phyloP scores from a whole-genome alignment of 768 basidiomycete genomes.

The Russula sp. region DNA sequence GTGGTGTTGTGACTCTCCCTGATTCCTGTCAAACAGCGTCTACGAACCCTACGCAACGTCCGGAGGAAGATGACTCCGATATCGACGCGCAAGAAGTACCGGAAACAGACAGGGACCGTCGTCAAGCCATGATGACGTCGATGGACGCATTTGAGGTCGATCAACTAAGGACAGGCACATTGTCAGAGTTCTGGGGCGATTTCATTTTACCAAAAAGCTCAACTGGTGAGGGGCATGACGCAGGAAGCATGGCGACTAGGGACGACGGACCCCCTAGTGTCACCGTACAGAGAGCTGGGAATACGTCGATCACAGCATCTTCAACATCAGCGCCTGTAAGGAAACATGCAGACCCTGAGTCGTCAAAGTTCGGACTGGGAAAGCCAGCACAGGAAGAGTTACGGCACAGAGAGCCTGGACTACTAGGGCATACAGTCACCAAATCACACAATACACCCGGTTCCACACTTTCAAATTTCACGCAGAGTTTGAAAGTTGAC shows the following conservation, averaged over 20 bases:
- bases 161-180: conserved; percentile 34
- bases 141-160: conserved; percentile 38
- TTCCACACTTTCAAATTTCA: conserved; percentile 1
- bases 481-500: not conserved
- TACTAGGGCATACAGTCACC: not conserved
- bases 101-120: conserved; percentile 44
- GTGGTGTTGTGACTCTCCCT: not conserved
- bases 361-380: conserved; percentile 25
- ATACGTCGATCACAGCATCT: not conserved
- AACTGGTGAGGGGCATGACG: not conserved
- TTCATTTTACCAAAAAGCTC: conserved; percentile 37
- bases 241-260: not conserved
- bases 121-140: conserved; percentile 43
- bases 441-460: not conserved
- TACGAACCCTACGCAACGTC: not conserved
- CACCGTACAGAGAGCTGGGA: not conserved
- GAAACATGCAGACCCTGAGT: not conserved
- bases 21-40: conserved; percentile 1
- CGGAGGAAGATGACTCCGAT: conserved; percentile 7
- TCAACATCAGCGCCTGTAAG: not conserved
- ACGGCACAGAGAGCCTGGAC: not conserved
- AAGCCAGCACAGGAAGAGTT: conserved; percentile 30
- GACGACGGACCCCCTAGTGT: not conserved
- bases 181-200: conserved; percentile 42
- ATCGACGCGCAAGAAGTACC: conserved; percentile 16